Evolutionary conservation across 2,329 filamentous ascomycete species (phyloP), one percentile per base, ranked within the genome.

Genomic region (Rutstroemia sp.): DNA sequence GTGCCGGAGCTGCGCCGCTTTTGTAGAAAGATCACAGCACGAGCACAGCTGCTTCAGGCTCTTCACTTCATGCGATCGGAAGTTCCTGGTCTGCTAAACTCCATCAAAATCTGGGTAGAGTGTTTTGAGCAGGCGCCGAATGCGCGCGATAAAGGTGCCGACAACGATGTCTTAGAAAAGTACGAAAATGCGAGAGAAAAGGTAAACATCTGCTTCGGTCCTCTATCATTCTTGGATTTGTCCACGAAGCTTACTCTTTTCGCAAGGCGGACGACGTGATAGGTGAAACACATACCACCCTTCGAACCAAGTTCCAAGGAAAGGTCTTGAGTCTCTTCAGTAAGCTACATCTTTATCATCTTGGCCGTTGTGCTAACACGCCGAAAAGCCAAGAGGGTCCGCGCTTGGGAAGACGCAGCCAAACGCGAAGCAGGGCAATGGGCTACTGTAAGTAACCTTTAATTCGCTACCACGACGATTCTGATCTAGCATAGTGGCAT

Each of bases 1-100:
- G 64, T 72, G 23, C 70, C 70, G 1, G 62, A 63, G 5, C 65
- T 73, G 19, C 70, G 71, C 23, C 59, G 56, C 8, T 71, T 70
- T 52, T 72, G 70, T 53, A 66, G 69, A 37, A 66, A 50, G 21
- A 50, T 50, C 21, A 50, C 48, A 21, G 48, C 48, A 8, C 21
- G 18, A 37, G 48, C 34, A 2, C 30, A 38, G 23, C 34, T 50
- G 16, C 18, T 39, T 16, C 48, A 50, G 7, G 34, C 27, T 23
- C 34, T 50, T 5, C 48, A 50, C 16, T 50, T 39, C 30, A 50
- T 39, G 18, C n/a, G 48, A 5, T 39, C 48, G 12, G 37, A 16
- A 8, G 18, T 50, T 23, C 48, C 48, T n/a, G 39, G 48, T 39
- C 14, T 50, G 4, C 38, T 50, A 2, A 50, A 50, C 10, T 50